These are phyloP conservation scores for Talaromyces albobiverticillius DNA, from an alignment of 2,329 filamentous ascomycete genomes.

Conservation along the genomic window DNA sequence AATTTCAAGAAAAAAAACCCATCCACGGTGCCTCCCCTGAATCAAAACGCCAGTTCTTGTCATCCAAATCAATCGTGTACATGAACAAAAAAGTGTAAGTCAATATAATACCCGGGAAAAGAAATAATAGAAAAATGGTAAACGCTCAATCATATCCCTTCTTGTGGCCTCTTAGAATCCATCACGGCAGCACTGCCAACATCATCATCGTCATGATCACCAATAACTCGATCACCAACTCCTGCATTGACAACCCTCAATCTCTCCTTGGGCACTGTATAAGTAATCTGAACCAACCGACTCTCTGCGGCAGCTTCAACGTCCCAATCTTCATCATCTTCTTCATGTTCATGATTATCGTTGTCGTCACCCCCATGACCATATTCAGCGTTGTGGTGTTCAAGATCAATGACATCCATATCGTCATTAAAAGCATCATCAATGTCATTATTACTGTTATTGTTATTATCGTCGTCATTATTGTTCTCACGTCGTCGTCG, in stretches of 20 bases:
- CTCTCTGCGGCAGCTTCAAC: conserved; percentile 70
- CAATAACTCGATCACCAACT: conserved; percentile 27
- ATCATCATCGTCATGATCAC: conserved; percentile 21
- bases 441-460: conserved; percentile 1
- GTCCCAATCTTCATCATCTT: conserved; percentile 63
- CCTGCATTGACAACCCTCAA: conserved; percentile 84
- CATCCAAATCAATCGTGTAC: too few species aligned
- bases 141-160: too few species aligned
- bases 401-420: neutral
- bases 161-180: too few species aligned
- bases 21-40: too few species aligned
- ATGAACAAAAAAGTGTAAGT: too few species aligned
- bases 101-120: too few species aligned
- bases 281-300: conserved; percentile 78
- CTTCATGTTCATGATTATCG: conserved; percentile 23
- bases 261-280: conserved; percentile 84
- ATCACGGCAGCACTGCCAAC: neutral
- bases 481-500: neutral
- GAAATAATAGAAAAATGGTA: too few species aligned
- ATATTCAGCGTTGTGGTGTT: neutral
- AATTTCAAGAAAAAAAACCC: too few species aligned
- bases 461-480: conserved; percentile 1
- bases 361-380: conserved; percentile 2
- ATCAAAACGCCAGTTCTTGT: too few species aligned
- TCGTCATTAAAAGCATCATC: neutral